Evolutionary conservation across 768 basidiomycete species (phyloP), one percentile per base, ranked within the genome.

Genomic region (Nidularia pulvinata): DNA sequence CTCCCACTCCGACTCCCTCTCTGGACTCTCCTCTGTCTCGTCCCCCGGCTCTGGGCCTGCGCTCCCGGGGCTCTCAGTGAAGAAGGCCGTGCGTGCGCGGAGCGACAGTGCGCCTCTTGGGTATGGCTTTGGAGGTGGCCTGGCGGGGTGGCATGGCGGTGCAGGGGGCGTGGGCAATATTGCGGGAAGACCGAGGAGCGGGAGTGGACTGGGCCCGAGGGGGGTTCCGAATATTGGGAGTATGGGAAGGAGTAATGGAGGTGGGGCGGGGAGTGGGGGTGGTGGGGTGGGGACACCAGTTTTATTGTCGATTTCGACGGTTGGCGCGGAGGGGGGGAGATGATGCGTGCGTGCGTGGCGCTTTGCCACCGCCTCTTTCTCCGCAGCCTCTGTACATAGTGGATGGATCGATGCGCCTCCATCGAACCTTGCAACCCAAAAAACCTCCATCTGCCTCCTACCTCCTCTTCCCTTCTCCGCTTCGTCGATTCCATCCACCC

Each of bases 101-200:
- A 83, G 82, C 59, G 83, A 85, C 57, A 79, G 77, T 16, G 83
- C 87, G 14, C 87, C 87, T 37, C 66, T 89, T 33, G 85, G 85
- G 43, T 84, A 85, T 61, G 78, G 66, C 46, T 60, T 67, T 57
- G 25, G 25, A 25, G 50, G 64, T 48, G 59, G 63, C 33, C 53
- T 59, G 61, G 54, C 62, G 22, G 58, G 60, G 42, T 62, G 63
- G 63, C 57, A 56, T 30, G 48, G 51, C 46, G 71, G 61, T 10
- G 57, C 58, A 39, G 71, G 59, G 6, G 54, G 59, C 37, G 50
- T 61, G 58, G 44, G 58, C 67, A 74, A 72, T 57, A 69, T 61
- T 48, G 57, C 62, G 36, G 76, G 75, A 10, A 55, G 79, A 33
- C 81, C 81, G 49, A 69, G 81, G 60, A 83, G 81, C 54, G 81